Evolutionary conservation across 2,329 filamentous ascomycete species (phyloP).

Genomic region (Incumbomyces lentus): DNA sequence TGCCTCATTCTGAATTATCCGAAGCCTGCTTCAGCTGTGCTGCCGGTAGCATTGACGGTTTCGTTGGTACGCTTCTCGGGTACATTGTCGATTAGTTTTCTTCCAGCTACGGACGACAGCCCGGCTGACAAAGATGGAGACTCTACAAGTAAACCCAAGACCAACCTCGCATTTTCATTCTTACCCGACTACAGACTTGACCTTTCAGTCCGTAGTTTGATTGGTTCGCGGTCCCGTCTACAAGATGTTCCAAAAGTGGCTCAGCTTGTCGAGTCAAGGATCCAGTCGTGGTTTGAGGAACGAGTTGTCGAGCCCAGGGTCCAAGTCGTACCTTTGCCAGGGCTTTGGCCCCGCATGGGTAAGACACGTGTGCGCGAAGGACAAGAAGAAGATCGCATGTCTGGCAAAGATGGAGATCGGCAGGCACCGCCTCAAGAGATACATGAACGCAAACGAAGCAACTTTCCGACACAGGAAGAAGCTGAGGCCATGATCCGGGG

Average conservation of each 20-base stretch:
- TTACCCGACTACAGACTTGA: constrained; percentile 54
- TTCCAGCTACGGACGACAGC: constrained; percentile 50
- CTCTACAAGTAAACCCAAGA: constrained; percentile 51
- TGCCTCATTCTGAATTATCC: constrained; percentile 92
- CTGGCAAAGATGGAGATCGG: constrained; percentile 14
- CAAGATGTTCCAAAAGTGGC: constrained; percentile 59
- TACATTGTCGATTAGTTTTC: constrained; percentile 85
- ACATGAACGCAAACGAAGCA: constrained; percentile 24
- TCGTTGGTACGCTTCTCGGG: constrained; percentile 91
- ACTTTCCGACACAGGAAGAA: constrained; percentile 20
- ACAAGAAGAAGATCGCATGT: constrained; percentile 18
- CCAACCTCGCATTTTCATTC: constrained; percentile 91
- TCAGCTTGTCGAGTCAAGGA: constrained; percentile 52
- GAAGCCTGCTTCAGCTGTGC: constrained; percentile 73
- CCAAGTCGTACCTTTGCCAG: constrained; percentile 53
- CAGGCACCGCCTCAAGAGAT: constrained; percentile 24
- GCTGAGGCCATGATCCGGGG: constrained; percentile 12
- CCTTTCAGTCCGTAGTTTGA: constrained; percentile 53
- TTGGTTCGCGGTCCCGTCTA: constrained; percentile 51
- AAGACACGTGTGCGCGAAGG: constrained; percentile 37
- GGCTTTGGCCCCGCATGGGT: constrained; percentile 51
- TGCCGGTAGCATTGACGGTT: constrained; percentile 85
- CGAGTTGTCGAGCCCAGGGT: constrained; percentile 56
- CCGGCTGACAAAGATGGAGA: constrained; percentile 17
- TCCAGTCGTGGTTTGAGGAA: constrained; percentile 59